Conservation (phyloP, 805 yeast species). For the Candida michaelii region DNA sequence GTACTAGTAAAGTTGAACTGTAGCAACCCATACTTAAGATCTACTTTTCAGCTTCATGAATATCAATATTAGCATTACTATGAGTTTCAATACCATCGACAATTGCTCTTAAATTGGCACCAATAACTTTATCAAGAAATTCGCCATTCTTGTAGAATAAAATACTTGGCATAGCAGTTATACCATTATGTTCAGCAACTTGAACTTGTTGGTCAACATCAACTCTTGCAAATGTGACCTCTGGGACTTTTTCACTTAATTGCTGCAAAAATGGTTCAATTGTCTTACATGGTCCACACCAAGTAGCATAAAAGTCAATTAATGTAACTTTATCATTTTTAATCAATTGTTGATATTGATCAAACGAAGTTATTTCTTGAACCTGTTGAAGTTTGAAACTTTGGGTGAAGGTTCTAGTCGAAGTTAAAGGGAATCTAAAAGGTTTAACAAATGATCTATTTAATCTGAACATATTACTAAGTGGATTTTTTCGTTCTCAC, state of each 20-base stretch:
- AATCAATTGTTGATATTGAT: conserved; percentile 26
- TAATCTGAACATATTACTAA: conserved; percentile 2
- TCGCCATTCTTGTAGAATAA: conserved; percentile 61
- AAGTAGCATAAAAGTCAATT: conserved; percentile 43
- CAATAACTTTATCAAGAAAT: conserved; percentile 56
- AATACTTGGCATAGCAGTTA: conserved; percentile 79
- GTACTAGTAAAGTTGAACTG: too few relatives aligned
- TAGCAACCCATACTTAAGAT: too few relatives aligned
- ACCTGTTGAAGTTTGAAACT: conserved; percentile 17
- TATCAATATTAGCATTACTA: conserved; percentile 24
- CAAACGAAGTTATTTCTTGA: conserved; percentile 27
- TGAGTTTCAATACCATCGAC: conserved; percentile 27
- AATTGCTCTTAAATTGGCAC: conserved; percentile 55
- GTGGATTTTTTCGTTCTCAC: conserved; percentile 1
- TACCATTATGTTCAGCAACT: conserved; percentile 58
- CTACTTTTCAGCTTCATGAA: conserved; percentile 8
- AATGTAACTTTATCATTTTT: conserved; percentile 29
- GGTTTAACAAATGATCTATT: not conserved
- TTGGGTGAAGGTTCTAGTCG: conserved; percentile 8
- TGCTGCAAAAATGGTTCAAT: conserved; percentile 38
- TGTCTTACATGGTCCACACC: conserved; percentile 49
- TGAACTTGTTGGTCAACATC: conserved; percentile 67
- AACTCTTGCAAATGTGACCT: conserved; percentile 63
- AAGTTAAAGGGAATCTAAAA: not conserved
- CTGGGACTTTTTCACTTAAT: conserved; percentile 36